Evolutionary conservation across 345 rosid genomes (phyloP).

Genomic region (Eucalyptus leucophloia): DNA sequence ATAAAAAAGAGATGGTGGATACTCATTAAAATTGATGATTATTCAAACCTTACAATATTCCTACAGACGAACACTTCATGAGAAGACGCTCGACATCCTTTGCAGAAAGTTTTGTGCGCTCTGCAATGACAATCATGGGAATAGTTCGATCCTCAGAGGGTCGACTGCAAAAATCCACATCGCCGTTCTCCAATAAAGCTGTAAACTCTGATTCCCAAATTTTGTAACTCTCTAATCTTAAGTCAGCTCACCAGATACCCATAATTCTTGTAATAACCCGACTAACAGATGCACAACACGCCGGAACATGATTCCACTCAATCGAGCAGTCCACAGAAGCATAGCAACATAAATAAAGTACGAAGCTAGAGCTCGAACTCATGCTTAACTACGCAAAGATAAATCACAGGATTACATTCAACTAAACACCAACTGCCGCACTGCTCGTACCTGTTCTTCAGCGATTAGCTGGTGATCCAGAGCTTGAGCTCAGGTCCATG

Average conservation of each 20-base stretch:
- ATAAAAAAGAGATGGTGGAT: background rate
- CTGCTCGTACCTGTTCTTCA: background rate
- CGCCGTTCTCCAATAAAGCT: background rate
- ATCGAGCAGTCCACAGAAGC: background rate
- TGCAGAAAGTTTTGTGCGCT: background rate
- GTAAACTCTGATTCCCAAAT: background rate
- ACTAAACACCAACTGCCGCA: background rate
- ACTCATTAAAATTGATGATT: background rate
- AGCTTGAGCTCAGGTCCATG: background rate
- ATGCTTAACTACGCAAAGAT: background rate
- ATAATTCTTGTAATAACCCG: no score
- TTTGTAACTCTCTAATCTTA: background rate
- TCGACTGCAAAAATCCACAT: fast-evolving
- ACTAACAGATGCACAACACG: no score
- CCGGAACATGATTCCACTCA: background rate
- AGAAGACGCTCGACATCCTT: no score
- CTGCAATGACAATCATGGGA: background rate
- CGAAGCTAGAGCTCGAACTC: background rate
- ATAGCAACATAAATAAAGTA: background rate
- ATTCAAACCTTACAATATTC: background rate
- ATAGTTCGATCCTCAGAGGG: background rate
- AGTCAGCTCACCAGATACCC: background rate
- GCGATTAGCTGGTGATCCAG: background rate
- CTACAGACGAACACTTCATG: background rate
- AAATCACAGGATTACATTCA: background rate